These are phyloP conservation scores for Annulohypoxylon stygium DNA, from an alignment of 495 filamentous ascomycete species.

Conservation along the genomic window DNA sequence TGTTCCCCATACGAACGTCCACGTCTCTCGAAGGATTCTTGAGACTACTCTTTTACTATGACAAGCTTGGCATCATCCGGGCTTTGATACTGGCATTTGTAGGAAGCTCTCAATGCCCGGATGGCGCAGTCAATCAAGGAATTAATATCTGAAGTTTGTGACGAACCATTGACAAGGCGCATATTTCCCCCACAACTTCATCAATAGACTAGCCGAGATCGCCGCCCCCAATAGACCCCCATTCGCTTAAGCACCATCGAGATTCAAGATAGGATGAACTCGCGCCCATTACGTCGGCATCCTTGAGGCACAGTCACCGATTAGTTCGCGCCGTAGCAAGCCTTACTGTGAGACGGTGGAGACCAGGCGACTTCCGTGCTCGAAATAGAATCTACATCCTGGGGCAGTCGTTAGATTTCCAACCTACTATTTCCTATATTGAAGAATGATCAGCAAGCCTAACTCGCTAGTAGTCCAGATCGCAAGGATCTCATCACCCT, in stretches of 20 bases:
- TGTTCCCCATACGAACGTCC: slow-evolving; percentile 16
- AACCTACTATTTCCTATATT: slow-evolving; percentile 23
- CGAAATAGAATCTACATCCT: slow-evolving; percentile 39
- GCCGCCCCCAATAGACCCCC: slow-evolving; percentile 40
- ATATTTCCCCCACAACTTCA: slow-evolving; percentile 45
- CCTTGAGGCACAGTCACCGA: slow-evolving; percentile 23
- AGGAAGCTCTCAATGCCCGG: slow-evolving; percentile 18
- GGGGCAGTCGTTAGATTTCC: slow-evolving; percentile 33
- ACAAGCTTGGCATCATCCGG: slow-evolving; percentile 9
- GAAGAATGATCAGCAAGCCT: slow-evolving; percentile 25
- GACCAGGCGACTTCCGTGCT: slow-evolving; percentile 35
- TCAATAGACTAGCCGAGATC: slow-evolving; percentile 46
- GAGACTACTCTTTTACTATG: slow-evolving; percentile 5
- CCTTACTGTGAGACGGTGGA: slow-evolving; percentile 17
- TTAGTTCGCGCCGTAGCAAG: slow-evolving; percentile 24
- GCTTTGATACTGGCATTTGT: slow-evolving; percentile 15
- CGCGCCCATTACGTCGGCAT: slow-evolving; percentile 29
- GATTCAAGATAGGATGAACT: slow-evolving; percentile 45
- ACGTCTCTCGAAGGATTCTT: slow-evolving; percentile 6
- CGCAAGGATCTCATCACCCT: slow-evolving; percentile 38
- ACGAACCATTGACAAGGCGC: slow-evolving; percentile 41
- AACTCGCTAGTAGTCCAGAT: slow-evolving; percentile 17
- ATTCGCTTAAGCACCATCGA: slow-evolving; percentile 38
- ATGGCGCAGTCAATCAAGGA: slow-evolving; percentile 35
- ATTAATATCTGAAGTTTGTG: slow-evolving; percentile 38